Evolutionary conservation across 2,329 filamentous ascomycete genomes (phyloP).

Genomic region (Trichophyton simii): DNA sequence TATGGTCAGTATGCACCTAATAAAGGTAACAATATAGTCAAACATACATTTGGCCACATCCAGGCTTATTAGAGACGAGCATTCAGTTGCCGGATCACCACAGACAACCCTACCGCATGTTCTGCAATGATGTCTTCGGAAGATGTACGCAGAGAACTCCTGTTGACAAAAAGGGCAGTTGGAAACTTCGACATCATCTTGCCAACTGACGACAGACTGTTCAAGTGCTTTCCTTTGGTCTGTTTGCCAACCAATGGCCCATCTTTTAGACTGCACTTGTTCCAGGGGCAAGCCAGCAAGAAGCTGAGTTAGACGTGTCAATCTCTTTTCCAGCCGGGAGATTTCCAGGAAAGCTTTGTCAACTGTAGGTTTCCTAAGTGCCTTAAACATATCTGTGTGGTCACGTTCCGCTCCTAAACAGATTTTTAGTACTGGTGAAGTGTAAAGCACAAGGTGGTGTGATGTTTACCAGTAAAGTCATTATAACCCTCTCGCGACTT

Average conservation of each 20-base stretch:
- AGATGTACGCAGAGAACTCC: conserved; percentile 85
- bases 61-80: conserved; percentile 72
- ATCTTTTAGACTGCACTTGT: conserved; percentile 40
- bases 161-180: conserved; percentile 93
- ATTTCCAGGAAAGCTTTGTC: conserved; percentile 81
- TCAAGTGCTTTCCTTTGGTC: conserved; percentile 70
- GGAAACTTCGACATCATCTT: conserved; percentile 69
- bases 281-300: conserved; percentile 64
- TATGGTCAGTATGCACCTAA: background rate
- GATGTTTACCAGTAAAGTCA: conserved; percentile 52
- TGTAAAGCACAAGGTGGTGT: background rate
- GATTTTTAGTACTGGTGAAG: conserved; percentile 10
- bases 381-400: conserved; percentile 57
- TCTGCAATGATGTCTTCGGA: conserved; percentile 85
- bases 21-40: background rate
- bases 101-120: conserved; percentile 90
- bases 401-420: conserved; percentile 51
- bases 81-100: conserved; percentile 69
- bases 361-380: conserved; percentile 60
- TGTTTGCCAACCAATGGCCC: conserved; percentile 52
- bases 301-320: conserved; percentile 79
- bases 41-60: conserved; percentile 55
- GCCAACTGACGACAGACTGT: conserved; percentile 88
- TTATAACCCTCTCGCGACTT: conserved; percentile 94
- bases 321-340: conserved; percentile 75